A percentile compares a stretch with the other conserved stretches of the same genome.
phyloP scores from a whole-genome alignment of 306 rosid species.

The Arachis hypogaea region DNA sequence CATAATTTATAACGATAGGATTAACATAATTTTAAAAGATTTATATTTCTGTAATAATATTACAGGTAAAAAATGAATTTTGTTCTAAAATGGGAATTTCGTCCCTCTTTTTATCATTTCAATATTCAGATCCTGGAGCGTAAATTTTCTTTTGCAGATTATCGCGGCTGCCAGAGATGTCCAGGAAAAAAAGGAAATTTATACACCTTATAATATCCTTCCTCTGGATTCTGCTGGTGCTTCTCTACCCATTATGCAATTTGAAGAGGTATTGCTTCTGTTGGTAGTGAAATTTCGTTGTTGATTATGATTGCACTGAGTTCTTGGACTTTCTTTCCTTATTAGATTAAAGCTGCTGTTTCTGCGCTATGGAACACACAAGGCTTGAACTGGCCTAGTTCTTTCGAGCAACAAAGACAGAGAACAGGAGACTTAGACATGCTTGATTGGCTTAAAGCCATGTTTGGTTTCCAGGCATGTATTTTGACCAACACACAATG shows the following conservation, averaged over 20 bases:
- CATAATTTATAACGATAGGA: no score
- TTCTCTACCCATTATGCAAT: constrained; percentile 88
- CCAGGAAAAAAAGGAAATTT: constrained; percentile 94
- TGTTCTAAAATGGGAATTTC: constrained; percentile 3
- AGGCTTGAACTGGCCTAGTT: constrained; percentile 90
- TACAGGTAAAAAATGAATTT: background rate
- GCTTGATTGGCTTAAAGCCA: constrained; percentile 97
- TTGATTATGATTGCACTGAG: constrained; percentile 30
- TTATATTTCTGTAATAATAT: no score
- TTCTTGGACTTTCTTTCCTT: constrained; percentile 38
- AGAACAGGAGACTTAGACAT: constrained; percentile 78
- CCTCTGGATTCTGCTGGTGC: constrained; percentile 97
- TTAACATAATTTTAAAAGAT: no score
- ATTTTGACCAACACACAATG: constrained; percentile 14
- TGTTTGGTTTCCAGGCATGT: constrained; percentile 96
- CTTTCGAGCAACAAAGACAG: constrained; percentile 81
- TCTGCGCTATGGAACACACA: constrained; percentile 75
- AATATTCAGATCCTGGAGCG: constrained; percentile 16
- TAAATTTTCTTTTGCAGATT: constrained; percentile 58
- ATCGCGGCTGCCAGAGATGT: constrained; percentile 98
- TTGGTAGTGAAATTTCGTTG: background rate
- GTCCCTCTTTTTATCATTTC: background rate
- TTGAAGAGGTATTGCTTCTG: constrained; percentile 73
- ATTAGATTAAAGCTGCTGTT: constrained; percentile 89
- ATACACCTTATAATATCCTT: constrained; percentile 89